Base-by-base conservation (phyloP, 352 stramenopile species). In the Globisporangium cylindrosporum region DNA sequence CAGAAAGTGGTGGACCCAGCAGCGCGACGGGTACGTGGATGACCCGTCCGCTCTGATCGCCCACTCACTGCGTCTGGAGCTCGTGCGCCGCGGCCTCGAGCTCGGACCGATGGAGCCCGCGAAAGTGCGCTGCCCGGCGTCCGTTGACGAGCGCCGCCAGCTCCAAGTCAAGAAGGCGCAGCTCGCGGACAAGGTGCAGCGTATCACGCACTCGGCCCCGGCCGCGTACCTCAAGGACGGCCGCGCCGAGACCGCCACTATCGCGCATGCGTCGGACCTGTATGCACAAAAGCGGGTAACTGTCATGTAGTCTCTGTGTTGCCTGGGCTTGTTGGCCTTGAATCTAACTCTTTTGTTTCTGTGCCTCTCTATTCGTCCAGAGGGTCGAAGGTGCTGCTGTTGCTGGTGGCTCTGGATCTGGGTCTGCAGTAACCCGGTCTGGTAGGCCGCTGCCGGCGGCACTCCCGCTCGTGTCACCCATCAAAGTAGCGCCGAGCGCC, bases 1-100 rank as follows among this genome's bases (percentile, higher is more conserved):
- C 7, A 25, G 61, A 7, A 66, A 75, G 48, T 93, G 86, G 86
- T 93, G 86, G 86, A 88, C 73, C 27, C 56, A 70, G 29, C 66
- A 70, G 14, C 70, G 77, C 25, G 59, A 73, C 2, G 86, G 81
- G 5, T 92, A 94, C 60, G 78, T 92, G 1, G 78, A 80, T 3
- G 77, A 90, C 20, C 78, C 84, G n/a, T 62, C 75, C 6, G 5
- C 68, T 1, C 80, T 85, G 54, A 67, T 78, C 18, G 57, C 66
- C 12, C 73, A 68, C 9, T 93, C 85, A 20, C 55, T 88, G 18
- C 75, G 81, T 4, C 69, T 91, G n/a, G 67, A 88, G 51, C 64
- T 83, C 20, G 69, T 67, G 53, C 69, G 67, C 0, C 64, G 78
- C n/a, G 58, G 73, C n/a, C 62, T 62, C 6, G 62, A 73, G 14